Percentiles rank a stretch among this genome's conserved stretches.
Evolutionary conservation across 495 filamentous ascomycete genomes (phyloP).

Genomic region (Xylaria curta): DNA sequence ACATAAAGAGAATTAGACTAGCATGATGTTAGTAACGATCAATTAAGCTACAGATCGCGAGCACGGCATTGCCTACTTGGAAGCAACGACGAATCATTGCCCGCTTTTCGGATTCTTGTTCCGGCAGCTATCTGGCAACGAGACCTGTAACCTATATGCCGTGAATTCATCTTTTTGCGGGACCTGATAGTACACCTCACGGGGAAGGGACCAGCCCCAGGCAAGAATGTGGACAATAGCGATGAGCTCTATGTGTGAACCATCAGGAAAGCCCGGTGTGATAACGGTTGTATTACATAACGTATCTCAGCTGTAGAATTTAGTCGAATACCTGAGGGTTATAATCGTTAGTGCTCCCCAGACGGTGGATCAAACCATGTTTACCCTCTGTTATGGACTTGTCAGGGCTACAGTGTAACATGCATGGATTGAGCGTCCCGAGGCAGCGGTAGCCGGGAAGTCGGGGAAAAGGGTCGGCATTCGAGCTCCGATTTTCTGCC

Average conservation of each 20-base stretch:
- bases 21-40: background rate
- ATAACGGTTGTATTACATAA: background rate
- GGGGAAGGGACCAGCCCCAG: background rate
- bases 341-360: background rate
- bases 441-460: background rate
- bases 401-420: background rate
- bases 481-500: background rate
- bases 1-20: background rate
- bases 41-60: background rate
- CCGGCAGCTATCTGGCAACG: no score
- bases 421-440: background rate
- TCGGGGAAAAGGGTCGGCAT: background rate
- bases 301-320: background rate
- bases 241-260: background rate
- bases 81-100: background rate
- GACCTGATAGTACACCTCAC: background rate
- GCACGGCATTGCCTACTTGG: background rate
- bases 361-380: background rate
- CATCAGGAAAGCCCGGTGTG: background rate
- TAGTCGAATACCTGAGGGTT: background rate
- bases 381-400: background rate
- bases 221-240: background rate
- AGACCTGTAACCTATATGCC: no score
- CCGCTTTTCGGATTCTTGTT: background rate
- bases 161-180: background rate